Percentiles rank a stretch among this genome's conserved stretches.
Conservation (phyloP, 371 early-diverging fungal species). For the Mucor indicus region DNA sequence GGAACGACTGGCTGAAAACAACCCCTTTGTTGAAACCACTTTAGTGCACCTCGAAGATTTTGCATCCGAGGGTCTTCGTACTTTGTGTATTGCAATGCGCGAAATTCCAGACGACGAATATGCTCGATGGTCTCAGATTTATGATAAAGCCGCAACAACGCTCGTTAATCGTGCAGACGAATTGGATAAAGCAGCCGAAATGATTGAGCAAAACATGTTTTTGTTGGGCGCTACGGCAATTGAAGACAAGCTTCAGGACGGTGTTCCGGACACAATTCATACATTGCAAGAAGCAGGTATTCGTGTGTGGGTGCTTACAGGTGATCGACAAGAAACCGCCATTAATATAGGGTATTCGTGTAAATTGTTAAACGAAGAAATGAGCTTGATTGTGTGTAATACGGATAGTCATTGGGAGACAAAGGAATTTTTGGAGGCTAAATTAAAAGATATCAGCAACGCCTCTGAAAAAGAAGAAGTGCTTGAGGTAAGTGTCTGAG, state of each 20-base stretch:
- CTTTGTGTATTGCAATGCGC: constrained; percentile 91
- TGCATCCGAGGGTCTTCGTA: constrained; percentile 89
- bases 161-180: constrained; percentile 83
- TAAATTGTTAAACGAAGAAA: constrained; percentile 80
- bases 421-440: constrained; percentile 65
- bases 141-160: constrained; percentile 87
- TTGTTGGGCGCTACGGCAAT: constrained; percentile 97
- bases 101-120: constrained; percentile 88
- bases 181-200: constrained; percentile 87
- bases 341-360: constrained; percentile 92
- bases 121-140: constrained; percentile 72
- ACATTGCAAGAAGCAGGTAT: constrained; percentile 91
- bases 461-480: constrained; percentile 3
- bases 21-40: constrained; percentile 73
- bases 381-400: constrained; percentile 76
- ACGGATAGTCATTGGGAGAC: constrained; percentile 69
- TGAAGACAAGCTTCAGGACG: constrained; percentile 98
- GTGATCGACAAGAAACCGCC: constrained; percentile 93
- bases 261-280: constrained; percentile 95
- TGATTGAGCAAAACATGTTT: constrained; percentile 89
- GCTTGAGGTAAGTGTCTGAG: constrained; percentile 12
- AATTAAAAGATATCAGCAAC: constrained; percentile 48
- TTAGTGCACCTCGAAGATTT: constrained; percentile 72
- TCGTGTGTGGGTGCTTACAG: constrained; percentile 97
- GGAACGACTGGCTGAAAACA: constrained; percentile 79